phyloP scores from a whole-genome alignment of 768 basidiomycete species.

The Collybia sordida region DNA sequence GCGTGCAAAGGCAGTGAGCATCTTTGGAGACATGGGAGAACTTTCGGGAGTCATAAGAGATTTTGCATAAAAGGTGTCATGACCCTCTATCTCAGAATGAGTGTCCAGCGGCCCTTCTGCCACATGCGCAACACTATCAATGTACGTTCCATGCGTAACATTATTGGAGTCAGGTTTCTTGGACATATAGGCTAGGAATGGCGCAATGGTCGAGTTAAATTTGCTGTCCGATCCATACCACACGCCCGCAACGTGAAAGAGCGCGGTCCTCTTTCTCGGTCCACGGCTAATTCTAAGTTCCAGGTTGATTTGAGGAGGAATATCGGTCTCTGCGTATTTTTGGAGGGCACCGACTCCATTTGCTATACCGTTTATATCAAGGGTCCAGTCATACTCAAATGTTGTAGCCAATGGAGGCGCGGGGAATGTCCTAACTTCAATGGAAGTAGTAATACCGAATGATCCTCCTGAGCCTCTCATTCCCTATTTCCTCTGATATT shows the following conservation, averaged over 20 bases:
- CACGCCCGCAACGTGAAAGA: conserved; percentile 28
- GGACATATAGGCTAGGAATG: conserved; percentile 12
- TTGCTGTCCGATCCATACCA: conserved; percentile 15
- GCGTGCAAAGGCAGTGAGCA: too few species aligned
- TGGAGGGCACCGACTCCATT: conserved; percentile 34
- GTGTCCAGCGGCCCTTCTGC: too few species aligned
- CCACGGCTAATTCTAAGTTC: neutral
- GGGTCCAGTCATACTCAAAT: conserved; percentile 35
- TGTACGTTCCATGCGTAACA: too few species aligned
- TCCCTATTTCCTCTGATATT: conserved; percentile 11
- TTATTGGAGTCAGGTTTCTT: too few species aligned
- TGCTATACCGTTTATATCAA: conserved; percentile 28
- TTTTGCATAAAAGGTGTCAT: too few species aligned
- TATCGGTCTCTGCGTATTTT: conserved; percentile 28
- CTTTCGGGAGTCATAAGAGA: too few species aligned
- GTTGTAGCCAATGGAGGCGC: conserved; percentile 15
- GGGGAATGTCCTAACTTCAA: conserved; percentile 17
- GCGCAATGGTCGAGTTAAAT: conserved; percentile 11
- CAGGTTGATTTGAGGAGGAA: conserved; percentile 35
- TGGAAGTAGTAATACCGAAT: conserved; percentile 19
- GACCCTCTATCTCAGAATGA: too few species aligned
- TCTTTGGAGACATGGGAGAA: too few species aligned
- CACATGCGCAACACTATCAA: too few species aligned
- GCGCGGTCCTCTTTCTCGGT: conserved; percentile 25
- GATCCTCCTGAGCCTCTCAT: conserved; percentile 21